Evolutionary conservation across 2,329 filamentous ascomycete genomes (phyloP), one percentile per base, ranked within the genome.

Genomic region (Chaetomium sp.): DNA sequence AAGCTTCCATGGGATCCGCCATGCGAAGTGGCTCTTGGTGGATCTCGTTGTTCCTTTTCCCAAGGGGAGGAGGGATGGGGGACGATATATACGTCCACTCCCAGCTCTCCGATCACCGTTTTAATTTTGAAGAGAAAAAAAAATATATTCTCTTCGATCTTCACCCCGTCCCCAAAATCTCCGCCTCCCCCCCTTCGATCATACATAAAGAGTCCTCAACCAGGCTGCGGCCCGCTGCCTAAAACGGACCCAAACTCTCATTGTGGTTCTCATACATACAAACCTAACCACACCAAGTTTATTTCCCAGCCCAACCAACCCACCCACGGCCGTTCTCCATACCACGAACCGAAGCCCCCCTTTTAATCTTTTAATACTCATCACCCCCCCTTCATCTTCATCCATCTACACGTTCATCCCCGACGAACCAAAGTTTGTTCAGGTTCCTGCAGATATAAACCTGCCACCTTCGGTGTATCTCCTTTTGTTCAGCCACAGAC

Each of bases 1-100:
- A 53, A 52, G 46, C 57, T 59, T 56, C 52, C 55, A 54, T 55
- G 56, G 59, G 53, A 60, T 55, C 53, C 53, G 42, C 54, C 51
- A 53, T 54, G 47, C 43, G 38, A 54, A 45, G 27, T 11, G 19
- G 49, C 11, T 44, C 49, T 47, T 56, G 55, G 56, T 58, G 45
- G 56, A 58, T 47, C 47, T 52, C 55, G 54, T 55, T 37, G 60
- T n/a, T 40, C 49, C 45, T 46, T 46, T 35, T 27, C 33, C 38
- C 37, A 41, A 34, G 37, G 37, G 37, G 37, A 12, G 37, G 37
- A 9, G 8, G 9, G 9, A 40, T 12, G 37, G 37, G 10, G 12
- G 40, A 44, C 8, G 42, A 44, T 60, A 54, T 57, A 56, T 58
- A 60, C 51, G 54, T 40, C 34, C 53, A 51, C 49, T 53, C 53